Base-by-base conservation (phyloP, 2,329 filamentous ascomycete species). In the Aureobasidium subglaciale region DNA sequence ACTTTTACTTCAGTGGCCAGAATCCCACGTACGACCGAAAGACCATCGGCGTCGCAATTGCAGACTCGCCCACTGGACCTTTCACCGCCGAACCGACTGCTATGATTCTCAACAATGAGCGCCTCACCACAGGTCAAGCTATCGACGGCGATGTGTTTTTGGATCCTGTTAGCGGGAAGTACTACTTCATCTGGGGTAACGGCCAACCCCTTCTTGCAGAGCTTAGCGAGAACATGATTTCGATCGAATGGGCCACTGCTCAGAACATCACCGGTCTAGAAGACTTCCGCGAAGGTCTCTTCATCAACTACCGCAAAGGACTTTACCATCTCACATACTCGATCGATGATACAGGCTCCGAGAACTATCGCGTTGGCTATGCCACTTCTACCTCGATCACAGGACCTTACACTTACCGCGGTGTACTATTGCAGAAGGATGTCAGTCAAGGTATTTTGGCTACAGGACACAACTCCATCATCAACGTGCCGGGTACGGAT, bases 291-390 rank as follows among this genome's bases (percentile, higher is more conserved):
- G 76, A 75, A 59, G 73, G 65, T 4, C 58, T 35, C 55, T 78
- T 77, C 60, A 65, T 78, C 41, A 69, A 71, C 30, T 75, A 77
- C 56, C 71, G 74, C 18, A 58, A 73, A 1, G 74, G 74, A 0
- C 61, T 73, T 8, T 78, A 78, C 60, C 75, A 78, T 59, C 58
- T 77, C 41, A 78, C 75, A 0, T 78, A 77, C 60, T 76, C 73
- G 0, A 75, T 77, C 56, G 74, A 73, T 56, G 73, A 77, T 58
- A 78, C 76, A 0, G 62, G 74, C 0, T 75, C 71, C 0, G 71
- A 70, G 38, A 65, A 77, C 62, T 78, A 78, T 62, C 69, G 71
- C 0, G 69, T 78, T 4, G 75, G 75, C 4, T 78, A 78, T 42
- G 75, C 75, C 0, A 77, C 75, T 0, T 66, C 70, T 0, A 55